Conservation (phyloP, 176 grass and related monocot genomes). For the Aegilops sharonensis region DNA sequence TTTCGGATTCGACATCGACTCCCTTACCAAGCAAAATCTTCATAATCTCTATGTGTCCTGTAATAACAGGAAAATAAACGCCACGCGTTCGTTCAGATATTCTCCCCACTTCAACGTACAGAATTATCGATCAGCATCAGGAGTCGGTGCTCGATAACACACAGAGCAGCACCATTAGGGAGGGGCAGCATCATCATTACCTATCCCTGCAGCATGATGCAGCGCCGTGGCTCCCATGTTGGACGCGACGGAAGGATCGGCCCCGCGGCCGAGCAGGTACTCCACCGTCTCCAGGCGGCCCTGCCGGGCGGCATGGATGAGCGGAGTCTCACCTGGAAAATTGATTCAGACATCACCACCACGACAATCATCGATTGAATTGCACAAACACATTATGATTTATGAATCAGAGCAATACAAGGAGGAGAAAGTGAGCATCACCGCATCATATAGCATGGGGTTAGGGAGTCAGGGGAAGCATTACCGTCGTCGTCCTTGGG, state of each 20-base stretch:
- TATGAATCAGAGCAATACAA: neutral
- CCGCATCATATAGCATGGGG: neutral
- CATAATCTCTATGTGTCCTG: constrained; percentile 80
- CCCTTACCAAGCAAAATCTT: constrained; percentile 70
- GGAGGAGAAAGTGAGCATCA: neutral
- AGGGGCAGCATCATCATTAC: constrained; percentile 4
- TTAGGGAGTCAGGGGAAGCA: neutral
- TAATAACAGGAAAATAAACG: neutral
- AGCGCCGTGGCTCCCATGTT: constrained; percentile 72
- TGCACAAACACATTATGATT: neutral
- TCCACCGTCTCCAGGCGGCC: constrained; percentile 58
- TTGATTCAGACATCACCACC: neutral
- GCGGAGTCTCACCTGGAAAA: constrained; percentile 74
- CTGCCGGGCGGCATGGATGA: constrained; percentile 83
- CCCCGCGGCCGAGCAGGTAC: constrained; percentile 72
- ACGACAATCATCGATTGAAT: neutral
- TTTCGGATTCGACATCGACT: constrained; percentile 85
- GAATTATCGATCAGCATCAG: neutral
- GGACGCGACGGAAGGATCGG: constrained; percentile 64
- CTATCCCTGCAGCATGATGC: constrained; percentile 92
- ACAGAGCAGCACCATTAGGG: too few relatives aligned
- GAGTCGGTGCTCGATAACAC: neutral
- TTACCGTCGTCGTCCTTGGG: constrained; percentile 83
- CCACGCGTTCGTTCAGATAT: neutral
- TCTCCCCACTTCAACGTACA: neutral